These are phyloP conservation scores for Globisporangium cylindrosporum DNA, from an alignment of 352 stramenopile species.

Conservation along the genomic window DNA sequence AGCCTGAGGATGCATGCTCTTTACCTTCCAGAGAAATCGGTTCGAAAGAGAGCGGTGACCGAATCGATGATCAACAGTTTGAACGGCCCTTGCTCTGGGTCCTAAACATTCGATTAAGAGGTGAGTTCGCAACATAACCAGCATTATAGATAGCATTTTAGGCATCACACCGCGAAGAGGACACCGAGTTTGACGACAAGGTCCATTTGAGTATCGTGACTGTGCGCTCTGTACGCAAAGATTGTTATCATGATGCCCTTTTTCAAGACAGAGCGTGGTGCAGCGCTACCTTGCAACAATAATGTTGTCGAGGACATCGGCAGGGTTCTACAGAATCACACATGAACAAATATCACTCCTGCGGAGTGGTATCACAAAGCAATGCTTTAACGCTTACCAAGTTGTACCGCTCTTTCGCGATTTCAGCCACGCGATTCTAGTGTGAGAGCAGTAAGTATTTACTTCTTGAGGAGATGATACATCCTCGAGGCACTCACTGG, in stretches of 20 bases:
- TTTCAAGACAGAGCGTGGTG: not conserved
- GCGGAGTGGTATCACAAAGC: not conserved
- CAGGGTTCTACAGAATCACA: constrained; percentile 46
- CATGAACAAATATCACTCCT: not conserved
- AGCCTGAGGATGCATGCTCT: not conserved
- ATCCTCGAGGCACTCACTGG: constrained; percentile 36
- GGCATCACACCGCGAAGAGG: constrained; percentile 60
- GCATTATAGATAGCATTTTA: not conserved
- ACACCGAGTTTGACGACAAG: constrained; percentile 73
- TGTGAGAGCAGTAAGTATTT: constrained; percentile 11
- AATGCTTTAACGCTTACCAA: constrained; percentile 29
- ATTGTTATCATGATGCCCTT: not conserved
- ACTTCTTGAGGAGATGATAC: not conserved
- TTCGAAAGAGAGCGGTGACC: constrained; percentile 89
- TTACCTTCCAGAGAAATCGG: constrained; percentile 82
- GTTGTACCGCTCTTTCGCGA: constrained; percentile 80
- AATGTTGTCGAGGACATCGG: constrained; percentile 93
- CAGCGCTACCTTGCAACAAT: constrained; percentile 75
- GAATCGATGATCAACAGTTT: constrained; percentile 89
- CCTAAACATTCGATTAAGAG: constrained; percentile 23
- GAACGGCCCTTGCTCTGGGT: constrained; percentile 72
- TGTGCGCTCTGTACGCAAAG: constrained; percentile 62
- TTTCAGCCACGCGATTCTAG: constrained; percentile 77
- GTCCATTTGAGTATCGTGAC: constrained; percentile 87
- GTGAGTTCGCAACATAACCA: not conserved